Evolutionary conservation across 1,139 yeast genomes (phyloP), one percentile per base, ranked within the genome.

Genomic region (Nakaseomyces bracarensis): DNA sequence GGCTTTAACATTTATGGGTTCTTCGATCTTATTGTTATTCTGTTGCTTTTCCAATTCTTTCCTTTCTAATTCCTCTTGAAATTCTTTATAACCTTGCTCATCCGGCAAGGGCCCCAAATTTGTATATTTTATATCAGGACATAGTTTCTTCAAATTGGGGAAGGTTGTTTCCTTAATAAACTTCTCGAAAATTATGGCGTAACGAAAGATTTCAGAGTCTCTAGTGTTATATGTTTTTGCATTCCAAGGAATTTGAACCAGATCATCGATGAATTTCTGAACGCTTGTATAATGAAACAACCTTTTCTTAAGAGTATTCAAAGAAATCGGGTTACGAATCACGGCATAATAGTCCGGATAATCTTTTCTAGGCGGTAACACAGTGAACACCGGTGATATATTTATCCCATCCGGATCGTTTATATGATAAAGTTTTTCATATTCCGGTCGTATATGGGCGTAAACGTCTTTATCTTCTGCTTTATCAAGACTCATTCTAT

Each of bases 211-310:
- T 13, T 69, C 68, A 0, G 89, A 77, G 13, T 73, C 78, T 49
- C 77, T 79, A 45, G 79, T 79, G 60, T 89, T 89, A 63, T 81
- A 89, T 38, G 80, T 74, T 48, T 86, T 74, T 2, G 96, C 96
- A 59, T 89, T 89, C 87, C 95, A 85, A 1, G 85, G 74, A 39
- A 89, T 82, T 60, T 84, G 91, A 0, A 82, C 86, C 47, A 89
- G 60, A 60, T 87, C 96, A 46, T 69, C 72, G 34, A 89, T 66
- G 60, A 86, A 87, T 44, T 77, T 79, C 52, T 78, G 82, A 0
- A 84, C 77, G 41, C 68, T 67, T 9, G 67, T 60, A 63, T 86
- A 87, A 48, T 70, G 70, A 19, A 55, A 52, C n/a, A 62, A 47
- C 30, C 66, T 56, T 51, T 66, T 65, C 72, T 75, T 72, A 2